These are phyloP conservation scores for Castanea sativa DNA, from an alignment of 306 rosid genomes.

Conservation along the genomic window DNA sequence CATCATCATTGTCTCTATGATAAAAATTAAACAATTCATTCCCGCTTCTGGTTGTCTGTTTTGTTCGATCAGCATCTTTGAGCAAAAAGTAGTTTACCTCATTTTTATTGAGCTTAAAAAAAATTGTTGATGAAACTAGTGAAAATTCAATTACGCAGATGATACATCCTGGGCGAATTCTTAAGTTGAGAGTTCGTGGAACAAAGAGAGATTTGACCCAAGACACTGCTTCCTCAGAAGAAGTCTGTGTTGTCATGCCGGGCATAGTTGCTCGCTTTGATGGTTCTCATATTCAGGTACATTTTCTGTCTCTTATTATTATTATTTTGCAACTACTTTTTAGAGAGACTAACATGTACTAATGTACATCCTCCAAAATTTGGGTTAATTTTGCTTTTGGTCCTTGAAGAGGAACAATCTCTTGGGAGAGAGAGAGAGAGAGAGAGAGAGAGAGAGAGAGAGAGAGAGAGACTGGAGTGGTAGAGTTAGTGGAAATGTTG, in stretches of 20 bases:
- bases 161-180: constrained; percentile 68
- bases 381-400: background rate
- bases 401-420: no score
- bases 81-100: no score
- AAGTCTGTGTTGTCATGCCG: constrained; percentile 76
- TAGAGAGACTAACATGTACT: background rate
- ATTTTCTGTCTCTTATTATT: background rate
- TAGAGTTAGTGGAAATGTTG: no score
- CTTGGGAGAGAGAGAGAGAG: no score
- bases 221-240: constrained; percentile 73
- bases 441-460: no score
- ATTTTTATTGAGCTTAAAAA: background rate
- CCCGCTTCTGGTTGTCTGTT: no score
- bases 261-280: constrained; percentile 86
- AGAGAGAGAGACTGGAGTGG: no score
- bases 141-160: constrained; percentile 39
- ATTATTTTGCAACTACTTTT: background rate
- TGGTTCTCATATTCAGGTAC: constrained; percentile 84
- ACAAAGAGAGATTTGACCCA: constrained; percentile 77
- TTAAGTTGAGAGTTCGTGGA: constrained; percentile 86
- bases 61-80: background rate
- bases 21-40: no score
- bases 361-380: background rate
- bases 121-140: constrained; percentile 7
- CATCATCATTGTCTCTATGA: no score